phyloP scores from a whole-genome alignment of 192 early-diverging fungal species.

The Linnemannia zychae region DNA sequence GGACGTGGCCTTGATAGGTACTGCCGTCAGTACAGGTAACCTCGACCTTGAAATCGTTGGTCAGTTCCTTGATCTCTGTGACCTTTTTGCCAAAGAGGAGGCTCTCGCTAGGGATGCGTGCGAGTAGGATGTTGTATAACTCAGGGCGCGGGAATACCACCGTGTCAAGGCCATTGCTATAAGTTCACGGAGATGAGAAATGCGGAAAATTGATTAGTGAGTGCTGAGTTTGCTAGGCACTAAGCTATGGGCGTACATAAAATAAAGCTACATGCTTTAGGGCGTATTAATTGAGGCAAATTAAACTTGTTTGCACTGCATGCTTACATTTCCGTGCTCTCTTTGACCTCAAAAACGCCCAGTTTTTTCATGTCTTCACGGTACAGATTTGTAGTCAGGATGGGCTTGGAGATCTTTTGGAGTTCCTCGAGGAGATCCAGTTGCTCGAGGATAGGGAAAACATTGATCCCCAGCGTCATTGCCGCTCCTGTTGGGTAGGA shows the following conservation, averaged over 20 bases:
- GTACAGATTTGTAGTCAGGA: slow-evolving; percentile 2
- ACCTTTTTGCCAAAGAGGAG: slow-evolving; percentile 14
- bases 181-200: no score
- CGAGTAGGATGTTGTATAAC: neutral
- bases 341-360: neutral
- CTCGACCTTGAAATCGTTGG: slow-evolving; percentile 26
- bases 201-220: no score
- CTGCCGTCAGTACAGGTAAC: slow-evolving; percentile 15
- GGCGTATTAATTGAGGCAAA: neutral
- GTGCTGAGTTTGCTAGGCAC: no score
- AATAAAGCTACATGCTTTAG: no score
- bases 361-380: slow-evolving; percentile 3
- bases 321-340: slow-evolving; percentile 2
- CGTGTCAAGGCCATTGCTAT: neutral
- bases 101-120: slow-evolving; percentile 1
- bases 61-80: neutral
- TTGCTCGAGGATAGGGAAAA: neutral
- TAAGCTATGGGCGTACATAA: no score
- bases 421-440: neutral
- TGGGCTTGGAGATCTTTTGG: neutral
- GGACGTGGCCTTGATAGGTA: slow-evolving; percentile 8
- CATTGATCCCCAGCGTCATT: neutral
- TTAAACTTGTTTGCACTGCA: neutral
- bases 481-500: neutral
- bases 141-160: neutral